phyloP scores from a whole-genome alignment of 2,329 filamentous ascomycete species.

The Coleophoma eucalyptorum region DNA sequence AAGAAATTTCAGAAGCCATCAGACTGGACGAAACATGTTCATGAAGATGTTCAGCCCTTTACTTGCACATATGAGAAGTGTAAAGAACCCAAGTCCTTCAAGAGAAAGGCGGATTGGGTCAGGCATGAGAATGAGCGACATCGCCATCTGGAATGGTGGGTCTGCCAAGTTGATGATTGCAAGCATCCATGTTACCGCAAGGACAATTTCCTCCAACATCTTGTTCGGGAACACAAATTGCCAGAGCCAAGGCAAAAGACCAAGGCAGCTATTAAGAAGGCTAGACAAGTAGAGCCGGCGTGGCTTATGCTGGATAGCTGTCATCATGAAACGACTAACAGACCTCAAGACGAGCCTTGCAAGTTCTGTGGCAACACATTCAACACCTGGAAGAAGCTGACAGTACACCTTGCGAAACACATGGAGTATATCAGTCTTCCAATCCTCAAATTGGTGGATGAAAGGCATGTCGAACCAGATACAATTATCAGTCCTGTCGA shows the following conservation, averaged over 20 bases:
- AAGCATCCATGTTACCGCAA: slow-evolving; percentile 79
- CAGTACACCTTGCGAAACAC: slow-evolving; percentile 88
- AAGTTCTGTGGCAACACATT: slow-evolving; percentile 82
- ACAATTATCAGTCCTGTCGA: slow-evolving; percentile 67
- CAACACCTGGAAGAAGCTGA: slow-evolving; percentile 87
- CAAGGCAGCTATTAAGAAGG: slow-evolving; percentile 62
- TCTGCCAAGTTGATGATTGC: slow-evolving; percentile 77
- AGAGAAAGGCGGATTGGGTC: slow-evolving; percentile 94
- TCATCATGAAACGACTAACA: slow-evolving; percentile 62
- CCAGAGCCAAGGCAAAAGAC: slow-evolving; percentile 76
- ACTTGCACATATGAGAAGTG: slow-evolving; percentile 87
- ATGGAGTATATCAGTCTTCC: slow-evolving; percentile 91
- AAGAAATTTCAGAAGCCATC: slow-evolving; percentile 89
- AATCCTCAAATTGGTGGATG: slow-evolving; percentile 59
- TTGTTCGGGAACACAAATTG: slow-evolving; percentile 88
- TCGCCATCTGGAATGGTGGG: slow-evolving; percentile 88
- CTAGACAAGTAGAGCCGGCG: slow-evolving; percentile 55
- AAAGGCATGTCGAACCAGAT: slow-evolving; percentile 50
- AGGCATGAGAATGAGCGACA: slow-evolving; percentile 91
- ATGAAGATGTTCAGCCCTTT: slow-evolving; percentile 90
- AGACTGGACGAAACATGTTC: slow-evolving; percentile 95
- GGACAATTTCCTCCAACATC: slow-evolving; percentile 90
- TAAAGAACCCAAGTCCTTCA: slow-evolving; percentile 84
- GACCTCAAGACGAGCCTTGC: slow-evolving; percentile 74
- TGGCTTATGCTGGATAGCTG: slow-evolving; percentile 78